Evolutionary conservation across 2,329 filamentous ascomycete species (phyloP).

Genomic region (Cadophora gregata): DNA sequence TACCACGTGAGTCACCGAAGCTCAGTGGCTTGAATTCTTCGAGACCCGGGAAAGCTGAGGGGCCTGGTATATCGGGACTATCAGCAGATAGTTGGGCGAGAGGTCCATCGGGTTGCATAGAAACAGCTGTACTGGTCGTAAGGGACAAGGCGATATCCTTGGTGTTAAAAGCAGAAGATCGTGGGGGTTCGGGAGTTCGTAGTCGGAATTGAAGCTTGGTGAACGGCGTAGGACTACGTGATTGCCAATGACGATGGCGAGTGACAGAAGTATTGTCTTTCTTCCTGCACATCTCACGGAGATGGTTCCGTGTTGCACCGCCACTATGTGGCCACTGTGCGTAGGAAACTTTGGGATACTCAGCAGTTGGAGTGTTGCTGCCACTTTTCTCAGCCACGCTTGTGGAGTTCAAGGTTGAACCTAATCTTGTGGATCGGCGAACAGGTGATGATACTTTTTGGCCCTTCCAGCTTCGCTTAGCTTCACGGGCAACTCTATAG

Average conservation of each 20-base stretch:
- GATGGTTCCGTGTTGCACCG: constrained; percentile 65
- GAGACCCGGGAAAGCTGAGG: constrained; percentile 18
- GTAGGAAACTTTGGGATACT: constrained; percentile 54
- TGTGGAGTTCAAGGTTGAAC: constrained; percentile 10
- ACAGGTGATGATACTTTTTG: constrained; percentile 49
- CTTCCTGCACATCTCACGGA: constrained; percentile 66
- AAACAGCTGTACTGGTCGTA: constrained; percentile 65
- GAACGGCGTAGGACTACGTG: constrained; percentile 62
- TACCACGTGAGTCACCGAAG: constrained; percentile 24
- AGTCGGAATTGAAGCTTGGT: constrained; percentile 58
- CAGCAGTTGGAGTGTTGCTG: constrained; percentile 61
- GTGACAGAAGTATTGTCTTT: constrained; percentile 54
- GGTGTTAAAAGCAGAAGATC: constrained; percentile 58
- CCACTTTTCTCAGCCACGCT: constrained; percentile 52
- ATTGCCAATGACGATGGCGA: constrained; percentile 53
- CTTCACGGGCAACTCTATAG: constrained; percentile 67
- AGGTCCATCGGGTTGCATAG: constrained; percentile 67
- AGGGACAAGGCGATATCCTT: constrained; percentile 69
- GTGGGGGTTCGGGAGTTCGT: constrained; percentile 52
- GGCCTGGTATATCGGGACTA: constrained; percentile 19
- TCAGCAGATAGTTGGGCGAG: constrained; percentile 62
- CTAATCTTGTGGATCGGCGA: constrained; percentile 20
- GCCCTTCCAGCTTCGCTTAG: constrained; percentile 71
- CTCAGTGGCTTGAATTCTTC: constrained; percentile 28
- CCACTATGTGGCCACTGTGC: constrained; percentile 67